Conservation (phyloP, 129 eudicot genomes). For the Smallanthus sonchifolius region DNA sequence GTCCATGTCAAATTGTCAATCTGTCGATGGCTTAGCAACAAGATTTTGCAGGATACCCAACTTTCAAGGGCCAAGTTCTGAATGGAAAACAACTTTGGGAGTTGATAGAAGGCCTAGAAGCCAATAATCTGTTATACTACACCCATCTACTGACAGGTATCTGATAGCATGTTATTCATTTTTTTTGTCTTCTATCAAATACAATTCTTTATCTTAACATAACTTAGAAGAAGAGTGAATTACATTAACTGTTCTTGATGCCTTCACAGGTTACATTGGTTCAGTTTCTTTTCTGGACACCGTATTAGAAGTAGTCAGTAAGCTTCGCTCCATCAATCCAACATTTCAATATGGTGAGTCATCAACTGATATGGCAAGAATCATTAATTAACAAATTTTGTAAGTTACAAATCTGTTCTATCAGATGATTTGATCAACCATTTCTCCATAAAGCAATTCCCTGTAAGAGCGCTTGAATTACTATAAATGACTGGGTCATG, state of each 20-base stretch:
- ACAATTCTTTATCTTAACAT: not conserved
- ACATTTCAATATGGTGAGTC: conserved; percentile 75
- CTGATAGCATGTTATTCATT: not conserved
- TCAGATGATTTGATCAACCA: conserved; percentile 1
- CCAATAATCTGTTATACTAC: conserved; percentile 72
- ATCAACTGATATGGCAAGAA: conserved; percentile 7
- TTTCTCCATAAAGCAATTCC: not conserved
- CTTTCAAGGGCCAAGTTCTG: conserved; percentile 88
- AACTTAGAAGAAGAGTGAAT: not conserved
- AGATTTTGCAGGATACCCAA: conserved; percentile 80
- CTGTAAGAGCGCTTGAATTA: not conserved
- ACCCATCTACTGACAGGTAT: conserved; percentile 93
- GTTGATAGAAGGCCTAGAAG: conserved; percentile 86
- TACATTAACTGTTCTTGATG: conserved; percentile 2
- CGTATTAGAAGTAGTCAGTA: conserved; percentile 69
- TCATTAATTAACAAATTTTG: not conserved
- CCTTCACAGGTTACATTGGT: conserved; percentile 83
- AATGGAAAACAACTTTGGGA: conserved; percentile 88
- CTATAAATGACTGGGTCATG: not conserved
- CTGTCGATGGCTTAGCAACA: conserved; percentile 7
- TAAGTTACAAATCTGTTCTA: conserved; percentile 2
- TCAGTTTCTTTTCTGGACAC: conserved; percentile 82
- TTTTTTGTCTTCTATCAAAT: not conserved
- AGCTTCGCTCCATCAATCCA: conserved; percentile 87
- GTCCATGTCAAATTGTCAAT: not conserved